Evolutionary conservation across 345 rosid genomes (phyloP).

Genomic region (Pistacia vera): DNA sequence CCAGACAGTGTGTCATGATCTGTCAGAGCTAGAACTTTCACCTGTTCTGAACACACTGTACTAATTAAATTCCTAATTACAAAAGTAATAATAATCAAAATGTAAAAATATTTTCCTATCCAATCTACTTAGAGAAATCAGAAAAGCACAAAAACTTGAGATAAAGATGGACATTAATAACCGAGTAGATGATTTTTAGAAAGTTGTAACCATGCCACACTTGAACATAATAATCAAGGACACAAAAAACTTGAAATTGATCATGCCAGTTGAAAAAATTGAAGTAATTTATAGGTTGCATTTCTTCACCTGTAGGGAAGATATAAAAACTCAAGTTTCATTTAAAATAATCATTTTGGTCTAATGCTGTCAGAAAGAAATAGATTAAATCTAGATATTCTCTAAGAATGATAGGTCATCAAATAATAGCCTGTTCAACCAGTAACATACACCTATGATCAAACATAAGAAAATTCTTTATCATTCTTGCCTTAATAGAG

Average conservation of each 20-base stretch:
- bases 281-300: not conserved
- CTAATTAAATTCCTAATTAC: slow-evolving; percentile 28
- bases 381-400: not conserved
- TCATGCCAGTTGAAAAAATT: not conserved
- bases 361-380: not conserved
- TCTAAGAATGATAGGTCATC: not conserved
- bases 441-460: not conserved
- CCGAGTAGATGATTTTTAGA: not conserved
- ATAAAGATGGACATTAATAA: slow-evolving; percentile 4
- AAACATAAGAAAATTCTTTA: not conserved
- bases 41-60: slow-evolving; percentile 62
- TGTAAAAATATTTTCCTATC: slow-evolving; percentile 4
- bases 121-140: slow-evolving; percentile 1
- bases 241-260: not conserved
- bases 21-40: slow-evolving; percentile 91
- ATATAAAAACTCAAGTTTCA: not conserved
- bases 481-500: not conserved
- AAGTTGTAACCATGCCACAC: not conserved
- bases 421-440: not conserved
- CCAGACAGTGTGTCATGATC: slow-evolving; percentile 96
- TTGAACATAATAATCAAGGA: not conserved
- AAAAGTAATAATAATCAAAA: not conserved
- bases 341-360: not conserved
- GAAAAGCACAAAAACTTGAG: not conserved
- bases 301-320: not conserved